A percentile compares a stretch with the other conserved stretches of the same genome.
Evolutionary conservation across 257 asterid species (phyloP).

Genomic region (Solanum rostratum): DNA sequence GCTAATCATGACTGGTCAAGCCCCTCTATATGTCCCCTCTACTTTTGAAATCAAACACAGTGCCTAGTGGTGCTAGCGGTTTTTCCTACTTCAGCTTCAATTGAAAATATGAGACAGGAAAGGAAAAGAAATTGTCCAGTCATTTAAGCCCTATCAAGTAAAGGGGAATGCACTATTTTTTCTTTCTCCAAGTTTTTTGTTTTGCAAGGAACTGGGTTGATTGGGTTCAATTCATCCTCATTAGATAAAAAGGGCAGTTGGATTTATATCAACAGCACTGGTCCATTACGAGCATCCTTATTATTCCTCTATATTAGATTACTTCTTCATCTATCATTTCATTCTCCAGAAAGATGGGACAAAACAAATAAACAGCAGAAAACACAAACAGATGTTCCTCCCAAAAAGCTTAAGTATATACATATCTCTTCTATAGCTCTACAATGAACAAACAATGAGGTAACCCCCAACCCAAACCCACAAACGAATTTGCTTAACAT

Average conservation of each 20-base stretch:
- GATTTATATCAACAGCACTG: neutral
- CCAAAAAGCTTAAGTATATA: neutral
- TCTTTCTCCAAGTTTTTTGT: neutral
- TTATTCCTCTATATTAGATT: neutral
- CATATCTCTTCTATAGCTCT: neutral
- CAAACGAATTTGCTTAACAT: neutral
- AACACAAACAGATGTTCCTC: neutral
- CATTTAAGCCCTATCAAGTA: neutral
- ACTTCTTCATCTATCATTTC: neutral
- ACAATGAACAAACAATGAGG: neutral
- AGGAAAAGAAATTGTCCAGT: neutral
- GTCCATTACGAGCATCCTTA: neutral
- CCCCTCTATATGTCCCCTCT: neutral
- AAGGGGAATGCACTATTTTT: neutral
- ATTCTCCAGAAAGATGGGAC: neutral
- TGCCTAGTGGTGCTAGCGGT: neutral
- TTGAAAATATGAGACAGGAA: neutral
- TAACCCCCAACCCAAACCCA: neutral
- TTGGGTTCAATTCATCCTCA: neutral
- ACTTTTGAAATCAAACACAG: neutral
- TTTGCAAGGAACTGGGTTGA: neutral
- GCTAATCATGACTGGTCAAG: neutral
- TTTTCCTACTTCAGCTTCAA: neutral
- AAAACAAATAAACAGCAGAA: neutral
- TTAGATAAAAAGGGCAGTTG: neutral